Evolutionary conservation across 2,329 filamentous ascomycete species (phyloP), one percentile per base, ranked within the genome.

Genomic region (Pseudogymnoascus sp.): DNA sequence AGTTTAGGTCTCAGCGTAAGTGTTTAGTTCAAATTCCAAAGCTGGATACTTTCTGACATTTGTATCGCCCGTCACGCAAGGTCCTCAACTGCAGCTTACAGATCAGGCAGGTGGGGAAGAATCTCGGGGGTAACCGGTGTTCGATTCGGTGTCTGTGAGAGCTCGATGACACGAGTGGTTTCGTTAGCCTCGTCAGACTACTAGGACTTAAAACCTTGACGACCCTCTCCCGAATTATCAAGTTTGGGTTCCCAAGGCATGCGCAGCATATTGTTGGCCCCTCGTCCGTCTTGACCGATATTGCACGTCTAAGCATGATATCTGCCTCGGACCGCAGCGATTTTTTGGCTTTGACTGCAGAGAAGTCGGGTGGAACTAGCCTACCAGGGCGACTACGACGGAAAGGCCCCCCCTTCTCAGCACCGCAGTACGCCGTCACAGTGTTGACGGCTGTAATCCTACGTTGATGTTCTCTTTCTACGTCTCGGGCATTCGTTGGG

Each of bases 371-470:
- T 16, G n/a, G 36, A 39, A 9, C 36, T 39, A 7, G 36, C 36
- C 19, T 39, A 7, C 16, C 36, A 1, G 16, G 36, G 16, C n/a
- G n/a, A 8, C n/a, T 61, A 25, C 30, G 59, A 61, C 58, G 12
- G 30, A 36, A 45, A 41, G 41, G 16, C 45, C 30, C 59, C 22
- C 62, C 62, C 38, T 63, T 60, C 42, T 59, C 42, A 16, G 62
- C 42, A 38, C 42, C 38, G 9, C 23, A 62, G 35, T 63, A 63
- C 30, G 23, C 60, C 39, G 25, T 63, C 42, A 63, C 45, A 38
- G 60, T 23, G 38, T 63, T 61, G 39, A 64, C 62, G 11, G 62
- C 64, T 19, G 59, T 36, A 55, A 64, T 65, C 41, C 62, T 63
- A 42, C 59, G 36, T 64, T 60, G 25, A n/a, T 6, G 16, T 36